phyloP scores from a whole-genome alignment of 768 basidiomycete species.

The Asterophora parasitica region DNA sequence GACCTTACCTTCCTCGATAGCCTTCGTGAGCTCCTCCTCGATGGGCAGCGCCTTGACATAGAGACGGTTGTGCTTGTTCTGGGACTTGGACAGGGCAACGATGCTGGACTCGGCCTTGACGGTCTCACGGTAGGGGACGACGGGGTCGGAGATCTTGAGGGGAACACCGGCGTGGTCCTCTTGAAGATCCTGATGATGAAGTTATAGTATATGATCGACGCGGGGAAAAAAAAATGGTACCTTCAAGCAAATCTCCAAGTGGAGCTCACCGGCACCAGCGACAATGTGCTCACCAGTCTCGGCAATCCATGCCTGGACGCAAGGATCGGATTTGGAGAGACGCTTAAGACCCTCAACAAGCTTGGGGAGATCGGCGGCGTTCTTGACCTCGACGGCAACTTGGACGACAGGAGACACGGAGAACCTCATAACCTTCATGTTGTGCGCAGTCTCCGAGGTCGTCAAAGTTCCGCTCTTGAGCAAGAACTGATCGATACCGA shows the following conservation, averaged over 20 bases:
- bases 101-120: conserved; percentile 95
- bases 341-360: conserved; percentile 99
- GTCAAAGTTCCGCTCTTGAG: conserved; percentile 99
- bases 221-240: conserved; percentile 28
- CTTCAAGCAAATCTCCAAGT: conserved; percentile 99
- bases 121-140: conserved; percentile 97
- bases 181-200: conserved; percentile 78
- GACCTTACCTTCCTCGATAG: conserved; percentile 85
- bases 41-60: conserved; percentile 91
- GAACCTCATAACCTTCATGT: conserved; percentile 99
- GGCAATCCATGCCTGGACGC: conserved; percentile 91
- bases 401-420: conserved; percentile 99
- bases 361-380: conserved; percentile 97
- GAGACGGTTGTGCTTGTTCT: conserved; percentile 99
- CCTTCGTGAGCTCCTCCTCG: conserved; percentile 90
- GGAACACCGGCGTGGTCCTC: conserved; percentile 99
- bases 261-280: conserved; percentile 98
- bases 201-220: not conserved
- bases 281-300: conserved; percentile 98
- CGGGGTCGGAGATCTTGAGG: conserved; percentile 95
- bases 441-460: conserved; percentile 97
- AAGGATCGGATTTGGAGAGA: conserved; percentile 99
- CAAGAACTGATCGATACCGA: conserved; percentile 99
- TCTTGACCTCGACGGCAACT: conserved; percentile 99
- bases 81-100: conserved; percentile 96